Conservation (phyloP, 1,284 basidiomycete species). For the Boletellus sp. region DNA sequence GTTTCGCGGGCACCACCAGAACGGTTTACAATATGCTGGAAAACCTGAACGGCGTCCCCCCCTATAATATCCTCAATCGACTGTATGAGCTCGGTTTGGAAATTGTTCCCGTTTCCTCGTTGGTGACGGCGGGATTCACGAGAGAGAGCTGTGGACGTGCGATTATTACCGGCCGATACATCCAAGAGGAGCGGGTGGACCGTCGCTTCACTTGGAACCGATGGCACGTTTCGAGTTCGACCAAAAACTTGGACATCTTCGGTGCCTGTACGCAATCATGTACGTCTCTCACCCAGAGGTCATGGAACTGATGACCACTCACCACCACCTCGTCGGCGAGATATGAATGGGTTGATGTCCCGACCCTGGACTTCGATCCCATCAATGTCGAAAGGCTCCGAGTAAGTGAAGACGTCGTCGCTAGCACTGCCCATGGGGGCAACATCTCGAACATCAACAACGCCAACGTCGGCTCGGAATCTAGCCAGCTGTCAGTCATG, state of each 20-base stretch:
- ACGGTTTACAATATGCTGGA: conserved; percentile 75
- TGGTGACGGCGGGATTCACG: conserved; percentile 56
- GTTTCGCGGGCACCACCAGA: conserved; percentile 53
- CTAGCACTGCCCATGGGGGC: conserved; percentile 30
- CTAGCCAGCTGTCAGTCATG: conserved; percentile 32
- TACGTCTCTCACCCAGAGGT: conserved; percentile 4
- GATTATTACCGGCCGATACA: conserved; percentile 43
- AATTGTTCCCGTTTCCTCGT: conserved; percentile 46
- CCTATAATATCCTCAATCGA: conserved; percentile 83
- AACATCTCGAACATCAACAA: conserved; percentile 43
- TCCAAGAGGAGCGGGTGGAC: conserved; percentile 85
- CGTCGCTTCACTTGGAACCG: conserved; percentile 57
- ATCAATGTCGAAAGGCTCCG: conserved; percentile 45
- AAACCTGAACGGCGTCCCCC: conserved; percentile 75
- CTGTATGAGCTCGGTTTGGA: conserved; percentile 63
- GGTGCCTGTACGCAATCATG: conserved; percentile 33
- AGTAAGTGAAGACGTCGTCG: conserved; percentile 54
- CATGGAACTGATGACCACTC: conserved; percentile 18
- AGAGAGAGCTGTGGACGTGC: conserved; percentile 43
- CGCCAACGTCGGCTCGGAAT: conserved; percentile 48
- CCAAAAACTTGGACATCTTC: conserved; percentile 64
- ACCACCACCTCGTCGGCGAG: conserved; percentile 57
- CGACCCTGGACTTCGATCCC: conserved; percentile 34
- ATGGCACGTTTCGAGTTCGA: conserved; percentile 47
- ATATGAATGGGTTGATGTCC: conserved; percentile 48